Evolutionary conservation across 768 basidiomycete species (phyloP), one percentile per base, ranked within the genome.

Genomic region (Epithele typhae): DNA sequence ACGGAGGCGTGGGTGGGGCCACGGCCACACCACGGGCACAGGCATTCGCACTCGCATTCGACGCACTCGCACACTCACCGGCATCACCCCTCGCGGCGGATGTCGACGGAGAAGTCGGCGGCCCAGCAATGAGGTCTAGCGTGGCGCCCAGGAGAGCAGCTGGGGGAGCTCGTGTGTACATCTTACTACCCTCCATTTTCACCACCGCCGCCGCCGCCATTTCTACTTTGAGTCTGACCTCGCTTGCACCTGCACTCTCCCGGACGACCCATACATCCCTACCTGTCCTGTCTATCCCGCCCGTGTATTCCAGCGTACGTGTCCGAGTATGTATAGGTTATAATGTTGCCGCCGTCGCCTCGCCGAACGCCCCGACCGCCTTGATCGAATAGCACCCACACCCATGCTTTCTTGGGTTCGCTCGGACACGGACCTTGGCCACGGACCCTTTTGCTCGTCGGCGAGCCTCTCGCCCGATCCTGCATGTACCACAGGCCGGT

Each of bases 1-100:
- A 78, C 71, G 42, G 84, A 86, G 56, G 84, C 81, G 9, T 87
- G 86, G 87, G 69, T 89, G 46, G 33, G 44, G 10, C 41, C 55
- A 24, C 5, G 37, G 45, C 15, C 39, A 32, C 30, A 34, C 22
- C 60, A 27, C 46, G 18, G 59, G 53, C 46, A 64, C 59, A 33
- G 49, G 55, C 39, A 65, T 43, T 58, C 63, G 46, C 65, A 60
- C 19, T 41, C 61, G 51, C 45, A 65, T 60, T 30, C 45, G 49
- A 22, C 48, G 39, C 59, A 57, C 40, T 38, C 56, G n/a, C 67
- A 64, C 40, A 21, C 46, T 37, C 59, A 59, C 42, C 40, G 63
- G 25, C 56, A 60, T 42, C 46, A 56, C 41, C 45, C 55, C 56
- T 47, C 64, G 58, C 42, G 70, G 15, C 72, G 75, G 8, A 62